A percentile compares a stretch with the other conserved stretches of the same genome.
Evolutionary conservation across 2,329 filamentous ascomycete species (phyloP).

Genomic region (Aspergillus quadrilineatus): DNA sequence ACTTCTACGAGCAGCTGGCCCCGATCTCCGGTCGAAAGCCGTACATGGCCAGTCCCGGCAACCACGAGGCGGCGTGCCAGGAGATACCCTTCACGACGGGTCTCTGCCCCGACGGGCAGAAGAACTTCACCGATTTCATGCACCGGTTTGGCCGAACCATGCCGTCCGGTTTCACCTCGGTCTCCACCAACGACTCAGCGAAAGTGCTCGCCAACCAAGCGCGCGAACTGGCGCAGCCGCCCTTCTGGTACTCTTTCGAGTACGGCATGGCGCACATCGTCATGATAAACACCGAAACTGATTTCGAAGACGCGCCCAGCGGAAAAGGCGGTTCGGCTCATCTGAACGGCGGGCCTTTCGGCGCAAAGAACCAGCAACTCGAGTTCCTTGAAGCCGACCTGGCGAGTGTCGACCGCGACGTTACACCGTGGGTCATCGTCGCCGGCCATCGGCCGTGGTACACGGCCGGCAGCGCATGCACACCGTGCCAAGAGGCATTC

Average conservation of each 20-base stretch:
- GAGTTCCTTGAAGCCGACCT: slow-evolving; percentile 57
- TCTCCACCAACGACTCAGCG: slow-evolving; percentile 45
- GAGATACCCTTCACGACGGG: slow-evolving; percentile 27
- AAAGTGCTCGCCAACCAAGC: slow-evolving; percentile 49
- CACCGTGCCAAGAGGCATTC: slow-evolving; percentile 53
- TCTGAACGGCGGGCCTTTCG: slow-evolving; percentile 53
- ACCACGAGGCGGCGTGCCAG: slow-evolving; percentile 58
- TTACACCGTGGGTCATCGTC: slow-evolving; percentile 57
- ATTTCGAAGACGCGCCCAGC: slow-evolving; percentile 54
- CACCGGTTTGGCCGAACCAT: slow-evolving; percentile 55
- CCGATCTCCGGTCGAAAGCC: slow-evolving; percentile 55
- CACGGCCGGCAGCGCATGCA: slow-evolving; percentile 42
- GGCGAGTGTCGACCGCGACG: slow-evolving; percentile 54
- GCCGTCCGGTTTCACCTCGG: slow-evolving; percentile 53
- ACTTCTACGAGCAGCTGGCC: slow-evolving; percentile 57
- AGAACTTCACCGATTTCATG: slow-evolving; percentile 62
- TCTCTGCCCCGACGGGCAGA: slow-evolving; percentile 49
- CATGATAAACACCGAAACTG: slow-evolving; percentile 59
- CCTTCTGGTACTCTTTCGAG: slow-evolving; percentile 62
- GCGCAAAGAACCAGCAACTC: slow-evolving; percentile 50
- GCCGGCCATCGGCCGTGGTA: slow-evolving; percentile 52
- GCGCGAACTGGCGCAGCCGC: slow-evolving; percentile 47
- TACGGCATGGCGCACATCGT: slow-evolving; percentile 58
- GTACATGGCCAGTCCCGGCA: slow-evolving; percentile 59
- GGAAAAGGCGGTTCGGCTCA: slow-evolving; percentile 41